Base-by-base conservation (phyloP, 371 early-diverging fungal genomes). In the Mucor racemosus region DNA sequence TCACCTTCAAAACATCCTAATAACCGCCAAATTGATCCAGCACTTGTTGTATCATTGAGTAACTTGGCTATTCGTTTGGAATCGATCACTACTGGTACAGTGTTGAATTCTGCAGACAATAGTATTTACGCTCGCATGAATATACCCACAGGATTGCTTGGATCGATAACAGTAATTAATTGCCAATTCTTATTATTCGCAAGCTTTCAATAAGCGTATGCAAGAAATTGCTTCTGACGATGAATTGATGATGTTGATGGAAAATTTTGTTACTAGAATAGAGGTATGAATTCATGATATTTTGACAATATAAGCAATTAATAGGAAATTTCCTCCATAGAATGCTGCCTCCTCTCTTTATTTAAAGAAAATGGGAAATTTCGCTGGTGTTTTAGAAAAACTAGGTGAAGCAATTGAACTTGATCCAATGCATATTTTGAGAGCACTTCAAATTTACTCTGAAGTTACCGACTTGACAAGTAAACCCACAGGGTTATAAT, bases 371-470 rank as follows among this genome's bases (percentile, higher is more conserved):
- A 70, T 86, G 26, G 86, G 88, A 11, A 76, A 76, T 26, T 87
- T 82, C 70, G 77, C 85, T 15, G 64, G 75, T 21, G 87, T 84
- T 9, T 74, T 88, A 38, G 86, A 88, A 53, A 79, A 82, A 35
- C 69, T 90, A 0, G 85, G 88, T 21, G 80, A 85, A 46, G 85
- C 85, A 4, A 76, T 85, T 39, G 82, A 78, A 13, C 62, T 86
- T 21, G 90, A 89, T 69, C 82, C 86, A 3, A 66, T 76, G 46
- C 84, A 87, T 61, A 86, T 89, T 62, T 55, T 87, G 31, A 77
- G 84, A 31, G 88, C 88, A 1, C 69, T 88, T 68, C 88, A 86
- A 73, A 87, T 87, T 78, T 86, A 84, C 73, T 77, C 81, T 40
- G 78, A 81, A 70, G 76, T 81, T 7, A 65, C 75, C 46, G 63